Evolutionary conservation across 192 early-diverging fungal genomes (phyloP).

Genomic region (Podila verticillata): DNA sequence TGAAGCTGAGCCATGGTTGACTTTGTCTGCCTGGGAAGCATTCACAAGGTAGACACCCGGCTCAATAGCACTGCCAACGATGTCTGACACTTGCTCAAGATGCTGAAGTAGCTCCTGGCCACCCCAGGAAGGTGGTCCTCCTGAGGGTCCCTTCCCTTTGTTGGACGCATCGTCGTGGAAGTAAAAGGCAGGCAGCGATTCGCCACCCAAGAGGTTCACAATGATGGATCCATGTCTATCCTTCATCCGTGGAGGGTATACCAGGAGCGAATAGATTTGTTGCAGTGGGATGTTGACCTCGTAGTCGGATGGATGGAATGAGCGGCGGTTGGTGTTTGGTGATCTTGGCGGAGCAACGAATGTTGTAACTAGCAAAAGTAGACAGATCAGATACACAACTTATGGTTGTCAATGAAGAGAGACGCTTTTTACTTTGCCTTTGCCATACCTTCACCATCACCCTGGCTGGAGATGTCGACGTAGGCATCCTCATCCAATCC

Average conservation of each 20-base stretch:
- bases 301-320: conserved; percentile 57
- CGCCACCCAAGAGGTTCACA: conserved; percentile 70
- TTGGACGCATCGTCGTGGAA: conserved; percentile 78
- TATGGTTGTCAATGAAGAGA: neutral
- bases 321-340: conserved; percentile 9
- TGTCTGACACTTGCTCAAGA: conserved; percentile 51
- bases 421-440: neutral
- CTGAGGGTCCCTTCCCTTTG: conserved; percentile 55
- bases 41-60: conserved; percentile 58
- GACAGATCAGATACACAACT: neutral
- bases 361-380: conserved; percentile 19
- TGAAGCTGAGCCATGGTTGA: conserved; percentile 40
- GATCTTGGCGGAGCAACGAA: conserved; percentile 48
- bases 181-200: conserved; percentile 72
- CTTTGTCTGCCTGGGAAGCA: conserved; percentile 50
- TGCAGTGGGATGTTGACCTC: conserved; percentile 68
- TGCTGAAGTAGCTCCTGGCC: conserved; percentile 74
- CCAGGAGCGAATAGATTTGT: conserved; percentile 67
- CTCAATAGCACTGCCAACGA: conserved; percentile 55
- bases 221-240: conserved; percentile 76
- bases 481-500: conserved; percentile 68
- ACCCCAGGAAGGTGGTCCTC: conserved; percentile 60
- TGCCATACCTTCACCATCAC: conserved; percentile 44
- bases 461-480: conserved; percentile 67
- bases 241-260: conserved; percentile 72